These are phyloP conservation scores for Albizia julibrissin DNA, from an alignment of 306 rosid species.

Conservation along the genomic window DNA sequence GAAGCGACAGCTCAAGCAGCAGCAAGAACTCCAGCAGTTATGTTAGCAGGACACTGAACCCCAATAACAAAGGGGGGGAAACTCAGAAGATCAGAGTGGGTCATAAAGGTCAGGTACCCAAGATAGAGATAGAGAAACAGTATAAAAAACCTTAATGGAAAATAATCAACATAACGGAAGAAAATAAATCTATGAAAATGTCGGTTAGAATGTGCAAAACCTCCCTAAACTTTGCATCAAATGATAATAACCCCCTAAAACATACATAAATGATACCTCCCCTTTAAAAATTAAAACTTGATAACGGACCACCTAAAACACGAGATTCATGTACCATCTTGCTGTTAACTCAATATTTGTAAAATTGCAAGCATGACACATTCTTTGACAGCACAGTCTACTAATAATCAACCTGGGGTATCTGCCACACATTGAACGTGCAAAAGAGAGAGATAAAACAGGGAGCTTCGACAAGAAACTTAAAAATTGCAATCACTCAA, in stretches of 20 bases:
- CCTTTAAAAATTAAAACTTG: background rate
- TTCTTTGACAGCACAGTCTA: background rate
- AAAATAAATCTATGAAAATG: background rate
- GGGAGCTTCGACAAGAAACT: background rate
- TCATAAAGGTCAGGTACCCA: constrained; percentile 47
- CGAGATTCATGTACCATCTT: background rate
- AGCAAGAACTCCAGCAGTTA: constrained; percentile 61
- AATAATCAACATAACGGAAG: background rate
- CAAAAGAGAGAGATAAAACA: background rate
- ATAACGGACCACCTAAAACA: background rate
- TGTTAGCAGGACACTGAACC: constrained; percentile 61
- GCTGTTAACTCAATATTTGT: no score
- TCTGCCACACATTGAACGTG: background rate
- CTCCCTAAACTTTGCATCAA: background rate
- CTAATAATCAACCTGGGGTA: background rate
- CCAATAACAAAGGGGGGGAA: constrained; percentile 36
- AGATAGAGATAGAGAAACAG: constrained; percentile 22
- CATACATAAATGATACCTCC: background rate
- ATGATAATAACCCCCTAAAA: background rate
- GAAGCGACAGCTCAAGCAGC: constrained; percentile 44
- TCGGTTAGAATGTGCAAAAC: background rate
- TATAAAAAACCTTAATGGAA: constrained; percentile 42
- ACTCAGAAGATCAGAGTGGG: constrained; percentile 44
- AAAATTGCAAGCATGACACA: background rate
- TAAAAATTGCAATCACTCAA: background rate